Evolutionary conservation across 78 protist genomes (phyloP).

Genomic region (Dictyostelium firmibasis): DNA sequence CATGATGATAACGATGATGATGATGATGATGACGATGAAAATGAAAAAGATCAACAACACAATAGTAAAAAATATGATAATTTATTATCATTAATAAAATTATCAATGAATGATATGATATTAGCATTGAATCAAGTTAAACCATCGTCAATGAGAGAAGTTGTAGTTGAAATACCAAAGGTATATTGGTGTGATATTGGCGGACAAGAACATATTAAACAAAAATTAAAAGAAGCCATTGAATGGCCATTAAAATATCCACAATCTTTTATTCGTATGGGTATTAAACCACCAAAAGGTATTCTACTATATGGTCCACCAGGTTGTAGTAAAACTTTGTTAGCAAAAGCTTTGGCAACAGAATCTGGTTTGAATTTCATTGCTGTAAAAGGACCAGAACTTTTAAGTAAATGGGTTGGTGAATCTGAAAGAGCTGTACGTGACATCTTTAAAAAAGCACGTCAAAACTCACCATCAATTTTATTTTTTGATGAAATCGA

Average conservation of each 20-base stretch:
- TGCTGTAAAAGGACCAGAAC: conserved; percentile 97
- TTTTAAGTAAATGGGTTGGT: conserved; percentile 95
- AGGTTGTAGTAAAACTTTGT: conserved; percentile 95
- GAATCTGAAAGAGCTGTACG: conserved; percentile 94
- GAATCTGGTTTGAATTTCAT: conserved; percentile 94
- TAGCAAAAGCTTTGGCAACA: conserved; percentile 97
- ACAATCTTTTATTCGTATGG: conserved; percentile 89
- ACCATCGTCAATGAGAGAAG: conserved; percentile 84
- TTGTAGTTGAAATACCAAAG: conserved; percentile 74
- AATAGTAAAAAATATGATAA: not conserved
- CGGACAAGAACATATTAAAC: conserved; percentile 94
- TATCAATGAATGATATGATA: conserved; percentile 40
- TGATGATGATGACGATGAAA: not conserved
- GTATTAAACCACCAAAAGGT: conserved; percentile 96
- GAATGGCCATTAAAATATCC: conserved; percentile 96
- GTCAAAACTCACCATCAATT: conserved; percentile 89
- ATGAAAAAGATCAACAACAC: not conserved
- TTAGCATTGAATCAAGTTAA: conserved; percentile 7
- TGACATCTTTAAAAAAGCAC: conserved; percentile 90
- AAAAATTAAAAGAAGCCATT: conserved; percentile 90
- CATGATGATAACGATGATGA: not conserved
- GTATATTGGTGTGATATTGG: conserved; percentile 98
- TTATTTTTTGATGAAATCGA: conserved; percentile 95
- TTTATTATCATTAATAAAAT: not conserved
- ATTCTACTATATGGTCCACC: conserved; percentile 98